Conservation (phyloP, 2,329 filamentous ascomycete species). For the Tolypocladium album region DNA sequence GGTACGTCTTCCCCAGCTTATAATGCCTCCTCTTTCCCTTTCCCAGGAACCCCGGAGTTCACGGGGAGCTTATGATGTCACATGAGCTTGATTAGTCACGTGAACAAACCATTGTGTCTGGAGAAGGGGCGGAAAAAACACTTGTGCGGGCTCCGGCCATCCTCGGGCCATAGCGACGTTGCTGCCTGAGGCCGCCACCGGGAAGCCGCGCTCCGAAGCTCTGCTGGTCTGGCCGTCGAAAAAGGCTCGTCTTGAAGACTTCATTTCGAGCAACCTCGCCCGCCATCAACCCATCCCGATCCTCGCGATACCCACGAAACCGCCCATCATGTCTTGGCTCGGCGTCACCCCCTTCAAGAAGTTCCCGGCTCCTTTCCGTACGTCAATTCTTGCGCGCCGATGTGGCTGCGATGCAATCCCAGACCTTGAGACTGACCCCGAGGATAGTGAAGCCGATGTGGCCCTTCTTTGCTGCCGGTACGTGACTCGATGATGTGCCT, state of each 20-base stretch:
- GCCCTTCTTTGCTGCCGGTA: conserved; percentile 94
- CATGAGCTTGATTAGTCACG: background rate
- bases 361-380: conserved; percentile 70
- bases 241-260: conserved; percentile 29
- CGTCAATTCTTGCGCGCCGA: conserved; percentile 32
- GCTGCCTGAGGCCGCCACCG: conserved; percentile 15
- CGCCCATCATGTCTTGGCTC: conserved; percentile 63
- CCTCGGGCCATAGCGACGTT: background rate
- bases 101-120: background rate
- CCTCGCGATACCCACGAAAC: conserved; percentile 23
- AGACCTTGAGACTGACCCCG: conserved; percentile 15
- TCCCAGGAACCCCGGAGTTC: background rate
- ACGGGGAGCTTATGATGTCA: background rate
- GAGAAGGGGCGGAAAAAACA: background rate
- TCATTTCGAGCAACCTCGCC: conserved; percentile 17
- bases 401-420: conserved; percentile 6
- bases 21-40: background rate
- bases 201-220: conserved; percentile 20
- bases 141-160: background rate
- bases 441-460: conserved; percentile 73
- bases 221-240: conserved; percentile 18
- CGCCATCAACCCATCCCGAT: conserved; percentile 22
- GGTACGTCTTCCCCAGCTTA: background rate
- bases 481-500: conserved; percentile 24
- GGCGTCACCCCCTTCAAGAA: conserved; percentile 59